Evolutionary conservation across 2,329 filamentous ascomycete species (phyloP), one percentile per base, ranked within the genome.

Genomic region (Colletotrichum spinosum): DNA sequence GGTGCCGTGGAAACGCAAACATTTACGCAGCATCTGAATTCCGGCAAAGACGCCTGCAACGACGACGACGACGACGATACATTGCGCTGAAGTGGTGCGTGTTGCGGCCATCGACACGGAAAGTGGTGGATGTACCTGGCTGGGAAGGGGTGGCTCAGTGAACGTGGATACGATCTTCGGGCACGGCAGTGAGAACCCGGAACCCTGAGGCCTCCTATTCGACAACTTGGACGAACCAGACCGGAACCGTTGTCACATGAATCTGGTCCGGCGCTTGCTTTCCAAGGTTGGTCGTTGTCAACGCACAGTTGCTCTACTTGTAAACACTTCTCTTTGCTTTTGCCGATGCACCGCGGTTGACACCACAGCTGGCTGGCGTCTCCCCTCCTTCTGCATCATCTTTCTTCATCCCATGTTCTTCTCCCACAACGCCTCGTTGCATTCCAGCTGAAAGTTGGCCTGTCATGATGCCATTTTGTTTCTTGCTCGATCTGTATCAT

Each of bases 1-100:
- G 56, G 37, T 55, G 61, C 46, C 35, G 51, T 61, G 61, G 51
- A 55, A 61, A 65, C 62, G 51, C 45, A 46, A 42, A n/a, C 38
- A 35, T 37, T 15, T 49, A 25, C 38, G 15, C 38, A 15, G 7
- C 46, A 41, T 9, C 13, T 41, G 9, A 41, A 9, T 41, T 48
- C 25, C 25, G 25, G 25, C 25, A 25, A 25, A 25, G 25, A 25
- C 25, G 25, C 25, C 25, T 25, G 25, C 25, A 25, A 25, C 25
- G 25, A 25, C 25, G 25, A 25, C 25, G 25, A 25, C 25, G 25
- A 25, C 25, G 25, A 25, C 25, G 25, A 25, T 17, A 17, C 17
- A 17, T 17, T 17, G 17, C 17, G 17, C 17, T 17, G 17, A 17
- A 17, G 17, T 17, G 17, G 17, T 17, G 17, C 17, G 17, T 17